Base-by-base conservation (phyloP, 78 protist species). In the Dictyostelium purpureum region DNA sequence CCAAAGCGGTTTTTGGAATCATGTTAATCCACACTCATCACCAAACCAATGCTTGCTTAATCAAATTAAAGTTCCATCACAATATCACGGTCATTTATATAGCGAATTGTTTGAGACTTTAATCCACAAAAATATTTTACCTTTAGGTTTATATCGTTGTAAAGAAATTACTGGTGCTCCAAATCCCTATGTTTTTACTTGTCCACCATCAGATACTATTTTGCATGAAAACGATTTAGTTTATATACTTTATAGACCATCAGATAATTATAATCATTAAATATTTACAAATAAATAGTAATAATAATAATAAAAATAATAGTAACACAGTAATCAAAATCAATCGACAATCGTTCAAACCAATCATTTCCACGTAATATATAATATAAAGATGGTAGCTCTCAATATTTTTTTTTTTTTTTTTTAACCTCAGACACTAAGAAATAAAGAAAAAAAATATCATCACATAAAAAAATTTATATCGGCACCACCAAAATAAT, bases 151-250 rank as follows among this genome's bases (percentile, higher is more conserved):
- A 12, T 83, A 83, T 43, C 7, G 91, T 18, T 83, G 91, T n/a
- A 83, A 73, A 57, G 91, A 83, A 45, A 83, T 83, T 26, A 83
- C 91, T 21, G 91, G 91, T 61, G 91, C 91, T 33, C 91, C 91
- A 70, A 83, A 83, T 28, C 79, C 91, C 6, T 83, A 83, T 33
- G 91, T 83, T 10, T 83, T 71, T n/a, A 83, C 91, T 14, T 83
- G 91, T 56, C 91, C 91, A 19, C 91, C 91, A 26, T 21, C 74
- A 21, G 37, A 78, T 18, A 83, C 91, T 0, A 83, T 45, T 59
- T 61, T 83, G 12, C 91, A 83, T 26, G 91, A 83, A 73, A 83
- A 83, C 31, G 91, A 83, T 83, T 77, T 83, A 18, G 91, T 83
- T 21, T 83, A 83, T 51, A 73, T 83, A 45, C 33, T 83, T n/a